These are phyloP conservation scores for Ophiostoma tasmaniense DNA, from an alignment of 2,329 filamentous ascomycete species.

Conservation along the genomic window DNA sequence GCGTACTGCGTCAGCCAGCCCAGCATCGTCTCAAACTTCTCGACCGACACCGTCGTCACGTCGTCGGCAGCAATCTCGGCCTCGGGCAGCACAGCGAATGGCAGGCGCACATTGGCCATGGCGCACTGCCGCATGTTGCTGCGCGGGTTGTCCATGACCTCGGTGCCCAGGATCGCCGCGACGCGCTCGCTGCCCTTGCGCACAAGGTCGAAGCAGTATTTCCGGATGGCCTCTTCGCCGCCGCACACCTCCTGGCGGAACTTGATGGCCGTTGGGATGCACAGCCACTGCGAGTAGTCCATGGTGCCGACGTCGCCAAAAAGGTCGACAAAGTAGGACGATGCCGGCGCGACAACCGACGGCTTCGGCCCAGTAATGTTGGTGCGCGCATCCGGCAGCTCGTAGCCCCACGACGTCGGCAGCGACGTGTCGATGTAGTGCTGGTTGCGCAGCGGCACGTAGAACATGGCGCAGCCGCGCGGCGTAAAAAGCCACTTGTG, in stretches of 20 bases:
- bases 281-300: slow-evolving; percentile 56
- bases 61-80: slow-evolving; percentile 9
- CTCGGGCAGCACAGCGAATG: slow-evolving; percentile 27
- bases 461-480: slow-evolving; percentile 59
- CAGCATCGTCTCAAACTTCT: slow-evolving; percentile 26
- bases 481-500: slow-evolving; percentile 71
- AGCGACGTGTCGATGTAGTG: slow-evolving; percentile 55
- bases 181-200: slow-evolving; percentile 46
- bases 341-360: background rate
- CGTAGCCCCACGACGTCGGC: slow-evolving; percentile 62
- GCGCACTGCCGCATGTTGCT: slow-evolving; percentile 47
- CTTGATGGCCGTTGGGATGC: slow-evolving; percentile 51
- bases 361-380: background rate
- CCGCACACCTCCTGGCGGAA: slow-evolving; percentile 54
- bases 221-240: slow-evolving; percentile 54
- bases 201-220: slow-evolving; percentile 49
- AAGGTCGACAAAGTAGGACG: slow-evolving; percentile 46
- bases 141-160: slow-evolving; percentile 50
- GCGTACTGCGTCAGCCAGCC: slow-evolving; percentile 32
- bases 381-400: slow-evolving; percentile 22
- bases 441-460: slow-evolving; percentile 61
- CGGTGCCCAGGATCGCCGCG: slow-evolving; percentile 51
- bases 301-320: slow-evolving; percentile 61
- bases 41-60: background rate
- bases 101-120: slow-evolving; percentile 57